These are phyloP conservation scores for Vicia sativa DNA, from an alignment of 306 rosid genomes.

Conservation along the genomic window DNA sequence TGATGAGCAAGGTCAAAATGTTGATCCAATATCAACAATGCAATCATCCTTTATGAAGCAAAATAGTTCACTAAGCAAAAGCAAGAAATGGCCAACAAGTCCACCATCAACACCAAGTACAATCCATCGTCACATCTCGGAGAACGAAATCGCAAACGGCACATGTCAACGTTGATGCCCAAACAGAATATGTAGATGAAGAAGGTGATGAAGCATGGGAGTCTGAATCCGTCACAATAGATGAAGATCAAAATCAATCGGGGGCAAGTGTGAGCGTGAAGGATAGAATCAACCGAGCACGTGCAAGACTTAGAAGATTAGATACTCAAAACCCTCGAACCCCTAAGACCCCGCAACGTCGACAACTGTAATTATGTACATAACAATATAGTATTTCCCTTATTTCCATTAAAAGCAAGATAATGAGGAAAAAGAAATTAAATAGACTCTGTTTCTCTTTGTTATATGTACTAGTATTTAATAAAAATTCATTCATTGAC, in stretches of 20 bases:
- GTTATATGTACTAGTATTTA: not conserved
- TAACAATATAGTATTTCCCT: not conserved
- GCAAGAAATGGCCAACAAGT: constrained; percentile 46
- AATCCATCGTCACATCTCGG: constrained; percentile 21
- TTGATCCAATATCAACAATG: constrained; percentile 3
- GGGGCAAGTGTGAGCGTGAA: constrained; percentile 27
- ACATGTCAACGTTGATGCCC: not conserved
- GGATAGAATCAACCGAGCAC: constrained; percentile 36
- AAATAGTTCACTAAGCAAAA: constrained; percentile 37
- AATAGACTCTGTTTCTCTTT: not conserved
- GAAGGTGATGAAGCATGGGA: constrained; percentile 13
- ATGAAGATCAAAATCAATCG: constrained; percentile 1
- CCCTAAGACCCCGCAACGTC: constrained; percentile 36
- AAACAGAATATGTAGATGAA: constrained; percentile 8
- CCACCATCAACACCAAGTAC: constrained; percentile 48
- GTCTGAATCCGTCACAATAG: not conserved
- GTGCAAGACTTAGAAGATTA: constrained; percentile 45
- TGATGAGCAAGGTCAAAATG: constrained; percentile 30
- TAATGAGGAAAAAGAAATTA: not conserved
- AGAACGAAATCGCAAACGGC: constrained; percentile 9
- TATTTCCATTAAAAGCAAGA: not conserved
- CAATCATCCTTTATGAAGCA: constrained; percentile 45
- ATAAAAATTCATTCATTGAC: not conserved
- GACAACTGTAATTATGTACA: not conserved
- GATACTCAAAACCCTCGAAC: constrained; percentile 36